Conservation (phyloP, 1,139 yeast genomes). For the Diutina rugosa region DNA sequence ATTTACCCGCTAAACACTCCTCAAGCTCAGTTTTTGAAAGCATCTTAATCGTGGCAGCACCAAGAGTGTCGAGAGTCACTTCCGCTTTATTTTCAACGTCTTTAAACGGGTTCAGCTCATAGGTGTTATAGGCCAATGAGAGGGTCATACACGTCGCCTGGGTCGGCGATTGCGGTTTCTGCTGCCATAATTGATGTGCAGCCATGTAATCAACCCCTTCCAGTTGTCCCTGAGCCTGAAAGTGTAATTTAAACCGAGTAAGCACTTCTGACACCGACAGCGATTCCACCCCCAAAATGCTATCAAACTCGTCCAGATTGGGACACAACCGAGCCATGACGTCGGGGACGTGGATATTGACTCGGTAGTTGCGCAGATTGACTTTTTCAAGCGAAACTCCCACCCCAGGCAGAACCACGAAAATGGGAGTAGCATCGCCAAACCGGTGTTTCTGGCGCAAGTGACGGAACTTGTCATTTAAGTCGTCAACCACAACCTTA, state of each 20-base stretch:
- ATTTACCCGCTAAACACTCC: slow-evolving; percentile 16
- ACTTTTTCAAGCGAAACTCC: slow-evolving; percentile 23
- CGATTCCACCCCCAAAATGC: neutral
- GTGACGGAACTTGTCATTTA: neutral
- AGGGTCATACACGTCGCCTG: slow-evolving; percentile 20
- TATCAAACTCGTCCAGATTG: neutral
- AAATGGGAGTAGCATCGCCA: neutral
- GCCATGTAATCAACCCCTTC: neutral
- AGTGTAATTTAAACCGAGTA: neutral
- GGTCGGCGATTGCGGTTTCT: neutral
- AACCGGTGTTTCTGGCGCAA: neutral
- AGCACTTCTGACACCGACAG: neutral
- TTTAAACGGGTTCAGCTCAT: slow-evolving; percentile 21
- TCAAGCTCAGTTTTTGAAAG: slow-evolving; percentile 13
- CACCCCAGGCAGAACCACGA: slow-evolving; percentile 4
- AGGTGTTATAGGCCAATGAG: slow-evolving; percentile 20
- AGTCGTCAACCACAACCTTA: neutral
- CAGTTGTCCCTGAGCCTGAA: neutral
- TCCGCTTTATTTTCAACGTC: slow-evolving; percentile 13
- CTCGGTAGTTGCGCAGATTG: slow-evolving; percentile 16
- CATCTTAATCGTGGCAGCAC: slow-evolving; percentile 12
- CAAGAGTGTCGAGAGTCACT: slow-evolving; percentile 18
- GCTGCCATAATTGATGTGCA: slow-evolving; percentile 14
- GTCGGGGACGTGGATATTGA: slow-evolving; percentile 36
- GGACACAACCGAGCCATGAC: slow-evolving; percentile 13